Percentiles rank a stretch among this genome's conserved stretches.
phyloP scores from a whole-genome alignment of 1,139 yeast genomes.

The Debaryomyces robertsiae region DNA sequence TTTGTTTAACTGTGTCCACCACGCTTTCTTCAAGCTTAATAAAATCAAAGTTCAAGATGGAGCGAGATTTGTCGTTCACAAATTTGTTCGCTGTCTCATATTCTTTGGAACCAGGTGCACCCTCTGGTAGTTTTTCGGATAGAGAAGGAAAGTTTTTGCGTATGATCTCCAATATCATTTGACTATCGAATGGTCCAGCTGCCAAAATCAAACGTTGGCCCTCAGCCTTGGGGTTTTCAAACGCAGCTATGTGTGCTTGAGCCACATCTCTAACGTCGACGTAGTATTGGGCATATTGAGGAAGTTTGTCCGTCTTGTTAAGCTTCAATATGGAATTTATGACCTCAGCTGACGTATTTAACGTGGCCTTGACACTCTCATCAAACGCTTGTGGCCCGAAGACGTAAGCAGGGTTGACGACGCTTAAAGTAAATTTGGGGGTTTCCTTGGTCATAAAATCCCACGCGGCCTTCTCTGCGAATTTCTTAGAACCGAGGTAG shows the following conservation, averaged over 20 bases:
- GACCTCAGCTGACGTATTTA: conserved; percentile 47
- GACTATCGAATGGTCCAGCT: conserved; percentile 18
- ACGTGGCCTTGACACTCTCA: conserved; percentile 24
- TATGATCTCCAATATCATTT: conserved; percentile 26
- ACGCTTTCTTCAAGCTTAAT: conserved; percentile 38
- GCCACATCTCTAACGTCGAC: conserved; percentile 59
- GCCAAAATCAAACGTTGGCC: conserved; percentile 18
- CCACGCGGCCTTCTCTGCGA: conserved; percentile 30
- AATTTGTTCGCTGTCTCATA: conserved; percentile 11
- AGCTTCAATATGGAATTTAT: conserved; percentile 22
- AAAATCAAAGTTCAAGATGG: conserved; percentile 40
- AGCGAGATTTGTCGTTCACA: conserved; percentile 24
- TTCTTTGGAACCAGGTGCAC: conserved; percentile 31
- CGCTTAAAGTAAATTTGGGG: conserved; percentile 23
- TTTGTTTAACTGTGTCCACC: conserved; percentile 44
- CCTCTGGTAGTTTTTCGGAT: conserved; percentile 36
- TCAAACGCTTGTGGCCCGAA: conserved; percentile 46
- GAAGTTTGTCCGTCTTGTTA: conserved; percentile 18
- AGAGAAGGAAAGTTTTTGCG: conserved; percentile 16
- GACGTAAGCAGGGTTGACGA: conserved; percentile 42
- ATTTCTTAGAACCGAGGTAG: conserved; percentile 26
- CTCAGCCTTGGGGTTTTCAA: conserved; percentile 26
- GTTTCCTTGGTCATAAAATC: conserved; percentile 24
- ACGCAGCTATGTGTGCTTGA: conserved; percentile 44
- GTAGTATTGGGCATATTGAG: conserved; percentile 22